phyloP scores from a whole-genome alignment of 176 grass and related monocot genomes.

The Oropetium thomaeum region DNA sequence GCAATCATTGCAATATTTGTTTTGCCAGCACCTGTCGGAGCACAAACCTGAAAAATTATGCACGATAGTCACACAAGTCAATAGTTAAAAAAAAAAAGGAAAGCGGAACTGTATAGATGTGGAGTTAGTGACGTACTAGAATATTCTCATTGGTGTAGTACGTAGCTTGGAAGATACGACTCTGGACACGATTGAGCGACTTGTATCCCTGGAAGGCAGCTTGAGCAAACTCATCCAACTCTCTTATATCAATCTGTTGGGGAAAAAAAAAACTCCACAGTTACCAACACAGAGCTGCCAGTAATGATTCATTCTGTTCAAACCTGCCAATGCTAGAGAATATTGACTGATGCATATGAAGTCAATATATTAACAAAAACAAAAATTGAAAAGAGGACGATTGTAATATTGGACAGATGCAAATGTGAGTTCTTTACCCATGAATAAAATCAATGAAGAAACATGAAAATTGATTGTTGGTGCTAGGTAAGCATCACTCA shows the following conservation, averaged over 20 bases:
- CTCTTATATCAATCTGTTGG: conserved; percentile 97
- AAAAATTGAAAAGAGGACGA: conserved; percentile 2
- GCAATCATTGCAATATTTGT: conserved; percentile 99
- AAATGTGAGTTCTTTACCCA: neutral
- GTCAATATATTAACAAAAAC: neutral
- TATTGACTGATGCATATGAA: conserved; percentile 8
- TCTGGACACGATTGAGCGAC: conserved; percentile 91
- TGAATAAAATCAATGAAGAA: conserved; percentile 25
- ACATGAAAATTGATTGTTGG: neutral
- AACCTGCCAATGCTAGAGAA: conserved; percentile 25
- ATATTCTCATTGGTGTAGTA: conserved; percentile 97
- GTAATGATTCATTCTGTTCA: neutral
- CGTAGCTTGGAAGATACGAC: conserved; percentile 83
- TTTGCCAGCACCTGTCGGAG: conserved; percentile 98
- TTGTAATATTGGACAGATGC: conserved; percentile 23
- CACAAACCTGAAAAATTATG: conserved; percentile 78
- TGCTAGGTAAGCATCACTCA: conserved; percentile 8
- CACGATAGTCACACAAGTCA: conserved; percentile 16
- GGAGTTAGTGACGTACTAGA: conserved; percentile 50
- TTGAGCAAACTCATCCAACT: conserved; percentile 88
- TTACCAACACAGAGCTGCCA: conserved; percentile 13
- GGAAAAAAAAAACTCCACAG: conserved; percentile 21
- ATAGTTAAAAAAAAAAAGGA: conserved; percentile 22
- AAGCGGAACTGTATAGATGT: conserved; percentile 16
- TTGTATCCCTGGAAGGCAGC: conserved; percentile 93